Conservation (phyloP, 2,329 filamentous ascomycete genomes). For the Delphinella strobiligena region DNA sequence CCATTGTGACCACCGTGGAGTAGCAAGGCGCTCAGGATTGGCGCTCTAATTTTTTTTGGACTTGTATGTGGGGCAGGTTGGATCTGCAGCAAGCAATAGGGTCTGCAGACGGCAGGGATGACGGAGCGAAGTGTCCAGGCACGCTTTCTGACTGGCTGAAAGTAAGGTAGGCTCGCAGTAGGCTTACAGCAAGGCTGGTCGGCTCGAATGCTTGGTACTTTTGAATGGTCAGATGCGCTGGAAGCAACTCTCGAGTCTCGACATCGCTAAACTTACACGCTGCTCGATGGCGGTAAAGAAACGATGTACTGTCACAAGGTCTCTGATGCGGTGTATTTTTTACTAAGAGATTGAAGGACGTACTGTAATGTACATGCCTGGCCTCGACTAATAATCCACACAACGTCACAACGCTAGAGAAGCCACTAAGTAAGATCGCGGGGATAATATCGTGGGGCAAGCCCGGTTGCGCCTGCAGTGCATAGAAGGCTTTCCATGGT, state of each 20-base stretch:
- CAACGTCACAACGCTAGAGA: neutral
- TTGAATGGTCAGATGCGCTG: neutral
- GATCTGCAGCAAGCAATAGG: slow-evolving; percentile 1
- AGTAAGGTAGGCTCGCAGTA: neutral
- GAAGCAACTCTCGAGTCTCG: neutral
- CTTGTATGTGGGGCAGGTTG: too few species aligned
- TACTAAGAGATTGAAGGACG: too few species aligned
- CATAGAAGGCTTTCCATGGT: too few species aligned
- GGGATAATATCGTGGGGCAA: too few species aligned
- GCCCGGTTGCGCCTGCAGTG: too few species aligned
- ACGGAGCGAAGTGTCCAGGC: slow-evolving; percentile 7
- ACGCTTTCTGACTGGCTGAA: slow-evolving; percentile 6
- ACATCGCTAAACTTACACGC: neutral
- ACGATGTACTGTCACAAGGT: neutral
- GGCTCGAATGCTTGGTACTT: neutral
- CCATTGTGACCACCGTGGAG: neutral
- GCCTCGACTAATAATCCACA: neutral
- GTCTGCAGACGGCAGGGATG: slow-evolving; percentile 7
- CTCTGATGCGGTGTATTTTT: neutral
- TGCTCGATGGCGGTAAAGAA: too few species aligned
- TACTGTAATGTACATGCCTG: neutral
- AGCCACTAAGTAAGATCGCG: neutral
- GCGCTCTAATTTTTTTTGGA: too few species aligned
- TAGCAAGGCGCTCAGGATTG: too few species aligned
- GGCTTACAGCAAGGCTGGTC: neutral